A percentile compares a stretch with the other conserved stretches of the same genome.
phyloP scores from a whole-genome alignment of 306 rosid genomes.

The Prunus persica region DNA sequence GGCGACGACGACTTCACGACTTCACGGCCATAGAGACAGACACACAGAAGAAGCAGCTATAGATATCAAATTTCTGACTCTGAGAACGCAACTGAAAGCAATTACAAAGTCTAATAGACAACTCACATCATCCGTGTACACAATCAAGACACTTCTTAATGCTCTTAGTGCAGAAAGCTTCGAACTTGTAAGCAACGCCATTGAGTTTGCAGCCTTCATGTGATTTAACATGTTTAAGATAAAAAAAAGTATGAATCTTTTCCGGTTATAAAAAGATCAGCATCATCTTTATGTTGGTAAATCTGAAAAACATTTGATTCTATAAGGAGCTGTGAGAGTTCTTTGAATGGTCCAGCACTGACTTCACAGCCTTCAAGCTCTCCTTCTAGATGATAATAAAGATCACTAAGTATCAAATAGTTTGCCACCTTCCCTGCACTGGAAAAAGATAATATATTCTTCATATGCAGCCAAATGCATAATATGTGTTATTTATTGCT shows the following conservation, averaged over 20 bases:
- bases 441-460: slow-evolving; percentile 17
- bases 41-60: neutral
- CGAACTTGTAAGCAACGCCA: slow-evolving; percentile 60
- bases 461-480: neutral
- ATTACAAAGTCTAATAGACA: slow-evolving; percentile 22
- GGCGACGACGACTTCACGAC: too few relatives aligned
- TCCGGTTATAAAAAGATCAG: slow-evolving; percentile 40
- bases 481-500: too few relatives aligned
- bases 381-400: slow-evolving; percentile 87
- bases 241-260: slow-evolving; percentile 58
- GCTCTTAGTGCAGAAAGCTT: slow-evolving; percentile 72
- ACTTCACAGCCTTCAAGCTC: slow-evolving; percentile 90
- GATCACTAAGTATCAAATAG: slow-evolving; percentile 78
- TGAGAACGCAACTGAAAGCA: slow-evolving; percentile 10
- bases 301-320: slow-evolving; percentile 52
- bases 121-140: slow-evolving; percentile 67
- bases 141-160: slow-evolving; percentile 54
- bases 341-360: slow-evolving; percentile 75
- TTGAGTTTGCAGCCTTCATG: slow-evolving; percentile 67
- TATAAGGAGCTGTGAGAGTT: slow-evolving; percentile 57
- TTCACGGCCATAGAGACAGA: too few relatives aligned
- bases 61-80: neutral
- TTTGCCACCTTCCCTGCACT: slow-evolving; percentile 78
- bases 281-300: slow-evolving; percentile 51
- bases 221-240: slow-evolving; percentile 45